These are phyloP conservation scores for Phytophthora megakarya DNA, from an alignment of 352 stramenopile genomes.

Conservation along the genomic window DNA sequence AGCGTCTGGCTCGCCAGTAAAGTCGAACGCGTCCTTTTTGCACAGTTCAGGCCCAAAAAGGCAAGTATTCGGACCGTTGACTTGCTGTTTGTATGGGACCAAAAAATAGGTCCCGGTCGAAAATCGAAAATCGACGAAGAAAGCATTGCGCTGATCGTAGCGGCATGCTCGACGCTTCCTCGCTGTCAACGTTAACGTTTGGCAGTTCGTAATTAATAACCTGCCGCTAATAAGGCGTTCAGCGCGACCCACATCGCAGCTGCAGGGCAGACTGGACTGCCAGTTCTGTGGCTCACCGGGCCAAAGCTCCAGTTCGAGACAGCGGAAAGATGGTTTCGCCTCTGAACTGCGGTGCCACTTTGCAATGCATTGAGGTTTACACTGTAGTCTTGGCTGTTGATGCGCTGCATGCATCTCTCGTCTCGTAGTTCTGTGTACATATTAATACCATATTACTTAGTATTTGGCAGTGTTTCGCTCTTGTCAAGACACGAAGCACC, in stretches of 20 bases:
- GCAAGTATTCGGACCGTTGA: constrained; percentile 27
- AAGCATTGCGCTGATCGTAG: constrained; percentile 13
- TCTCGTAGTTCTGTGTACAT: too few species aligned
- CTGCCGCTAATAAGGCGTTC: constrained; percentile 11
- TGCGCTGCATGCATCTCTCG: constrained; percentile 7
- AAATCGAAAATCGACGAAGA: constrained; percentile 15
- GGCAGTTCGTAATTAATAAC: too few species aligned
- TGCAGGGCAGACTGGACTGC: constrained; percentile 30
- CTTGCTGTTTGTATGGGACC: constrained; percentile 24
- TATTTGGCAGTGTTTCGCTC: too few species aligned
- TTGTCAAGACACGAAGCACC: too few species aligned
- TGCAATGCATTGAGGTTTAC: neutral
- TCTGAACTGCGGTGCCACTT: constrained; percentile 12
- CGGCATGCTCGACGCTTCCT: constrained; percentile 6
- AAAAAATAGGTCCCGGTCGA: constrained; percentile 15
- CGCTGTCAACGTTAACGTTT: neutral
- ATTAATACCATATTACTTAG: too few species aligned
- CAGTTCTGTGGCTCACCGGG: constrained; percentile 21
- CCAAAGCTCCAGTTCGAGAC: constrained; percentile 16
- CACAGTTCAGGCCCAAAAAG: neutral
- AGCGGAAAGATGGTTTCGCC: constrained; percentile 8
- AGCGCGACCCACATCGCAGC: constrained; percentile 14
- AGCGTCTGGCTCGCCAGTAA: constrained; percentile 22
- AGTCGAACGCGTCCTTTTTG: constrained; percentile 23
- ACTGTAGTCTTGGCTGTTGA: neutral